Conservation (phyloP, 2,329 filamentous ascomycete species). For the Penicillium sp. region DNA sequence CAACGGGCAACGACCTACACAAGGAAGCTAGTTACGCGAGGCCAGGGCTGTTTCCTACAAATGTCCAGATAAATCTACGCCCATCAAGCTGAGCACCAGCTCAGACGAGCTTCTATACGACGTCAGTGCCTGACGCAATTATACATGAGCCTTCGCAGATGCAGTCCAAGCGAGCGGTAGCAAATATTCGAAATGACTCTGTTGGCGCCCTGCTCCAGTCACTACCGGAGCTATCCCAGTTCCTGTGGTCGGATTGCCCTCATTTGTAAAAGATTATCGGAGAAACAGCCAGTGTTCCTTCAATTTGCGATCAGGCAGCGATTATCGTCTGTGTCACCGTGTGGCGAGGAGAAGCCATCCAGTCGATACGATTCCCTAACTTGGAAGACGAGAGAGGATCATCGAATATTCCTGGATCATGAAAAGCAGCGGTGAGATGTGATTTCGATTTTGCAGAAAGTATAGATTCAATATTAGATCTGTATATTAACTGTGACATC, state of each 20-base stretch:
- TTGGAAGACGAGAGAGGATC: neutral
- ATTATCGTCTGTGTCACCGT: neutral
- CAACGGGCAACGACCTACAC: neutral
- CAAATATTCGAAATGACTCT: neutral
- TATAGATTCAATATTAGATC: neutral
- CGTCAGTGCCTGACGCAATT: neutral
- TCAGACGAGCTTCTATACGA: neutral
- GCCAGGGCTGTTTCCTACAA: too few species aligned
- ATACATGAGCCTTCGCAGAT: neutral
- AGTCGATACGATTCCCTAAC: neutral
- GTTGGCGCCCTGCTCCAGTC: neutral
- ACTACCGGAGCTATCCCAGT: neutral
- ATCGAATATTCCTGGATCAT: neutral
- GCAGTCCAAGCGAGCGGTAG: neutral
- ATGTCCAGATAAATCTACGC: neutral
- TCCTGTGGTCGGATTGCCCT: neutral
- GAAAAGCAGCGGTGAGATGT: neutral
- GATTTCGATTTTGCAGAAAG: neutral
- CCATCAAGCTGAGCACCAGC: neutral
- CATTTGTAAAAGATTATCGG: neutral
- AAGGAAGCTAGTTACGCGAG: neutral
- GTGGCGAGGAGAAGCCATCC: neutral
- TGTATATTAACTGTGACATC: neutral
- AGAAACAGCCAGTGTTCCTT: neutral
- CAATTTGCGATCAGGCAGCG: neutral